phyloP scores from a whole-genome alignment of 148 eudicot genomes.

The Nepenthes gracilis region DNA sequence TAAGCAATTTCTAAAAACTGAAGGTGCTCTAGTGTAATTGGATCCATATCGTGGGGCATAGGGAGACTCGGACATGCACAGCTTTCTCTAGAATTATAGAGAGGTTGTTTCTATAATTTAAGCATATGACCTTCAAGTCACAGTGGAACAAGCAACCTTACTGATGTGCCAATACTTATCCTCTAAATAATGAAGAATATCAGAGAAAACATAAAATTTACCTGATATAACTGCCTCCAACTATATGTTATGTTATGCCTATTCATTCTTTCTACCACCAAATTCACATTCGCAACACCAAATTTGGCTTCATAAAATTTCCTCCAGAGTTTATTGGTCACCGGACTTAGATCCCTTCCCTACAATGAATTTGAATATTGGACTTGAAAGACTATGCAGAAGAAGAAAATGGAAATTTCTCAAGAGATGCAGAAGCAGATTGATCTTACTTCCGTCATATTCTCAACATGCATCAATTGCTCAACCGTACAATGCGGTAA shows the following conservation, averaged over 20 bases:
- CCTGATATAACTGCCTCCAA: conserved; percentile 82
- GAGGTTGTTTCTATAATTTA: too few species aligned
- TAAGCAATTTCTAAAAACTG: neutral
- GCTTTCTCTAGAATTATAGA: too few species aligned
- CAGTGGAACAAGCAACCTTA: neutral
- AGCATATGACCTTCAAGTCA: neutral
- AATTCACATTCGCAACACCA: conserved; percentile 31
- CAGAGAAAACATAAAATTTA: conserved; percentile 9
- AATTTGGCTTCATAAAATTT: conserved; percentile 46
- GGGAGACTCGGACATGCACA: too few species aligned
- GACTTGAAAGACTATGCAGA: neutral
- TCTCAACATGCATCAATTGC: conserved; percentile 70
- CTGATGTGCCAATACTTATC: neutral
- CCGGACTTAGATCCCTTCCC: conserved; percentile 81
- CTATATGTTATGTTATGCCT: conserved; percentile 20
- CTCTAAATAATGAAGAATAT: neutral
- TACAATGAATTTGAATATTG: conserved; percentile 18
- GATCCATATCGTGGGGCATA: too few species aligned
- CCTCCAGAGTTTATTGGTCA: conserved; percentile 83
- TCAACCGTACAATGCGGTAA: conserved; percentile 80
- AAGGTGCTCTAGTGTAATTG: too few species aligned
- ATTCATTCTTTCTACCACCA: conserved; percentile 44
- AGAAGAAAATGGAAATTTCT: neutral
- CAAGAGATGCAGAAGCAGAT: conserved; percentile 1
- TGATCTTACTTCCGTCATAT: conserved; percentile 56